These are phyloP conservation scores for Russula sp. DNA, from an alignment of 768 basidiomycete genomes.

Conservation along the genomic window DNA sequence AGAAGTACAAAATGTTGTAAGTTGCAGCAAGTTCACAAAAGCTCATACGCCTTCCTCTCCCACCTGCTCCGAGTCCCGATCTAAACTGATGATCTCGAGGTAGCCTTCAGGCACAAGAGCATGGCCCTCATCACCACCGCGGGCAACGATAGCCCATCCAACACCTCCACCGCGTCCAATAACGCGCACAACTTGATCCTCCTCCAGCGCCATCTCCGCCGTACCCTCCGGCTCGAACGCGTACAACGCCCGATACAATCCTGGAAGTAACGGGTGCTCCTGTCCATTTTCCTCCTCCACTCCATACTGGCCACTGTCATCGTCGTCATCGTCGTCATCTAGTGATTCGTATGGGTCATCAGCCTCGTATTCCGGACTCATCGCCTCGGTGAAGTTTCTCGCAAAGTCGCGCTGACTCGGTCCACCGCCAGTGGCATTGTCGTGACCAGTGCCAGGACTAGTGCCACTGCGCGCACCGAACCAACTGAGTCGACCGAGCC, in stretches of 20 bases:
- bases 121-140: slow-evolving; percentile 45
- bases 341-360: slow-evolving; percentile 30
- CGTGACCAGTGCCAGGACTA: slow-evolving; percentile 19
- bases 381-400: slow-evolving; percentile 45
- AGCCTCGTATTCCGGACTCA: slow-evolving; percentile 35
- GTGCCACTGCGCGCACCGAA: slow-evolving; percentile 34
- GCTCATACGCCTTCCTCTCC: slow-evolving; percentile 24
- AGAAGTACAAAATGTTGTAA: slow-evolving; percentile 7
- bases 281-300: slow-evolving; percentile 32
- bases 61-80: slow-evolving; percentile 25
- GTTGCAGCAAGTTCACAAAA: neutral
- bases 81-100: slow-evolving; percentile 53
- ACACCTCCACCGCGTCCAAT: slow-evolving; percentile 74
- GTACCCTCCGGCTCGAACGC: slow-evolving; percentile 76
- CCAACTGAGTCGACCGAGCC: slow-evolving; percentile 46
- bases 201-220: slow-evolving; percentile 77
- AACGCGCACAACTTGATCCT: slow-evolving; percentile 73
- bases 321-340: slow-evolving; percentile 33
- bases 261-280: slow-evolving; percentile 52
- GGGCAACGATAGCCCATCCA: slow-evolving; percentile 75
- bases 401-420: slow-evolving; percentile 48
- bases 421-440: slow-evolving; percentile 9
- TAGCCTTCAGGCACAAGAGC: slow-evolving; percentile 81
- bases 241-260: slow-evolving; percentile 74
- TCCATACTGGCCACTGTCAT: slow-evolving; percentile 31